Evolutionary conservation across 73 alveolate genomes (phyloP).

Genomic region (Paramecium pentaurelia): DNA sequence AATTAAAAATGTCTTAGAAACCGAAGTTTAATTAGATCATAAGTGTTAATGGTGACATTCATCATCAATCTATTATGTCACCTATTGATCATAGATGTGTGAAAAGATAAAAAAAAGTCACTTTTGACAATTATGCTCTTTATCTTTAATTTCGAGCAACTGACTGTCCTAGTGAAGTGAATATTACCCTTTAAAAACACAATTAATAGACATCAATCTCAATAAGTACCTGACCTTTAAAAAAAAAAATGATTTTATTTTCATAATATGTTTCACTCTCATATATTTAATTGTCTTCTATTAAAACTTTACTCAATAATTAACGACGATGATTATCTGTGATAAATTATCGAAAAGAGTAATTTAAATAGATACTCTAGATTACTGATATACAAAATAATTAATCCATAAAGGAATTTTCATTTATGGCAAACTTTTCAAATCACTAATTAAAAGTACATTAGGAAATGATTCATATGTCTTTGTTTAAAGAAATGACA

Average conservation of each 20-base stretch:
- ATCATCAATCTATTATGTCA: neutral
- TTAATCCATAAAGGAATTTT: neutral
- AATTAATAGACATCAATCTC: neutral
- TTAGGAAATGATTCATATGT: neutral
- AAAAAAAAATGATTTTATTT: neutral
- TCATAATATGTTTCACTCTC: neutral
- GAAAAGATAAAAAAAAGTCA: neutral
- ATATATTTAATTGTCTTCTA: neutral
- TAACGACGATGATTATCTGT: neutral
- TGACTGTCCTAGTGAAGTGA: neutral
- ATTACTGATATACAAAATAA: neutral
- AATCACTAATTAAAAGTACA: neutral
- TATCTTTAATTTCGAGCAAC: conserved; percentile 2
- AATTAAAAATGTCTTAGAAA: neutral
- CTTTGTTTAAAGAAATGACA: neutral
- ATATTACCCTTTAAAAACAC: neutral
- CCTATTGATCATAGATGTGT: neutral
- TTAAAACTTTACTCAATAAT: neutral
- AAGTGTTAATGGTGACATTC: neutral
- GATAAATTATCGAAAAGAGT: neutral
- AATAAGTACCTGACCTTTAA: neutral
- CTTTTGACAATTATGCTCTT: neutral
- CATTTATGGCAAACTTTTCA: neutral
- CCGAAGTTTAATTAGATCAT: neutral
- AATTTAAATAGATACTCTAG: neutral